Evolutionary conservation across 352 stramenopile species (phyloP), one percentile per base, ranked within the genome.

Genomic region (Phytophthora parvispora): DNA sequence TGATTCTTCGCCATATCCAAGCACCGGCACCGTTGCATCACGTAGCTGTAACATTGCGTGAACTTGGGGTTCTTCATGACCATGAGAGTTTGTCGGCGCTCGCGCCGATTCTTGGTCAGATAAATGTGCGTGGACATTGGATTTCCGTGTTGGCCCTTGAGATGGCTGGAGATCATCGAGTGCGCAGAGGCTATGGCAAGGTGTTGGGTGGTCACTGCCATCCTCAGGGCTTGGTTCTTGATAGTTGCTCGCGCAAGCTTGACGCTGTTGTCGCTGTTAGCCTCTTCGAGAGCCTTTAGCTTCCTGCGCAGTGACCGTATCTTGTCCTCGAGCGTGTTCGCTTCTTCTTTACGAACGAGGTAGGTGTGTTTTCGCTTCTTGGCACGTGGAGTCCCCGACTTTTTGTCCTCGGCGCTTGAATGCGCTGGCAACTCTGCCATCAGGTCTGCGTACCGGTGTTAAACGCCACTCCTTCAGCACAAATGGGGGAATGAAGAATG

Each of bases 1-100:
- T 84, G 74, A 40, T 70, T 56, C 34, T 77, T 75, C 24, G 42
- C 55, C 22, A 80, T 47, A 51, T 86, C 69, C 6, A 86, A 64
- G 10, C 60, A 24, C 2, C 54, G 43, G 5, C 56, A 76, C 4
- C 81, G 78, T 22, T 77, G 64, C 12, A 49, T 25, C 15, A 87
- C 72, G 51, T 77, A 86, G 1, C 31, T 50, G n/a, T 75, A 63
- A 9, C 60, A 64, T 20, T 68, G 29, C 6, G 20, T 32, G 7
- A 87, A 50, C 7, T 80, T 75, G 24, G 32, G 36, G 6, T 60
- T 31, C 28, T 83, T 84, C 42, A 84, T 61, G 1, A 29, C 29
- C 6, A 78, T 22, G 12, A 87, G 57, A 16, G 61, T 63, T 16
- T 69, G 64, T 36, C 72, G 74, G 10, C 78, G 69, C 13, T 60